phyloP scores from a whole-genome alignment of 2,329 filamentous ascomycete genomes.

The Fusarium begoniae region DNA sequence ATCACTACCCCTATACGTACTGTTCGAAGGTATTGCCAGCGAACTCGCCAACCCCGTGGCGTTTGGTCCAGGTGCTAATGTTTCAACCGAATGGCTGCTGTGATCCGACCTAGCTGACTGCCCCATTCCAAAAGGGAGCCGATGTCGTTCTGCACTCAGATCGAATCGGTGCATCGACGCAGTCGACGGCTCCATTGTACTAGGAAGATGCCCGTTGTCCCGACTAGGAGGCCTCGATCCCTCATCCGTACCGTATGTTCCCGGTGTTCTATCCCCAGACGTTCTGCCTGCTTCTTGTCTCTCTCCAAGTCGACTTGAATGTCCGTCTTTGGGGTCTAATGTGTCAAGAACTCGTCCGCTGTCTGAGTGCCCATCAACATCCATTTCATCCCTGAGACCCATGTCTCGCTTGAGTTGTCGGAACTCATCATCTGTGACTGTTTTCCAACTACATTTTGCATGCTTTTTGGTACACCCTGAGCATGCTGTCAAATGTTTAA shows the following conservation, averaged over 20 bases:
- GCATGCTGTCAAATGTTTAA: slow-evolving; percentile 88
- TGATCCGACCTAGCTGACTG: slow-evolving; percentile 18
- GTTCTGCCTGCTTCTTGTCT: slow-evolving; percentile 20
- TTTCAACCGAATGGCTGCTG: slow-evolving; percentile 19
- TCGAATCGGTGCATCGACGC: slow-evolving; percentile 36
- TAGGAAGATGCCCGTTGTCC: slow-evolving; percentile 29
- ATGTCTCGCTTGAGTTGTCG: slow-evolving; percentile 44
- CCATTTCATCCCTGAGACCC: slow-evolving; percentile 31
- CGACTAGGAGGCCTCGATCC: slow-evolving; percentile 35
- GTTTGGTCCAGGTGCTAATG: slow-evolving; percentile 4
- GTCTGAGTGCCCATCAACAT: slow-evolving; percentile 29
- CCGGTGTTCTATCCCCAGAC: slow-evolving; percentile 35
- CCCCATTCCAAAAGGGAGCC: slow-evolving; percentile 24
- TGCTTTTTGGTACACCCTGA: slow-evolving; percentile 91
- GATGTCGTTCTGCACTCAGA: slow-evolving; percentile 34
- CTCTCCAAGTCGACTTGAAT: slow-evolving; percentile 18
- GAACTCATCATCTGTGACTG: slow-evolving; percentile 77
- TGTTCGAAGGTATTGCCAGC: slow-evolving; percentile 12
- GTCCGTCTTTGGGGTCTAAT: slow-evolving; percentile 21
- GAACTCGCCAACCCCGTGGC: slow-evolving; percentile 7
- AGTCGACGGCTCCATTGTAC: slow-evolving; percentile 34
- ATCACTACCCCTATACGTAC: slow-evolving; percentile 27
- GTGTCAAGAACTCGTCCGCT: slow-evolving; percentile 18
- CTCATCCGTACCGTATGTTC: slow-evolving; percentile 29
- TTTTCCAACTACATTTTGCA: slow-evolving; percentile 86